Percentiles rank a stretch among this genome's conserved stretches.
These are phyloP conservation scores for Lumnitzera racemosa DNA, from an alignment of 345 rosid species.

Conservation along the genomic window DNA sequence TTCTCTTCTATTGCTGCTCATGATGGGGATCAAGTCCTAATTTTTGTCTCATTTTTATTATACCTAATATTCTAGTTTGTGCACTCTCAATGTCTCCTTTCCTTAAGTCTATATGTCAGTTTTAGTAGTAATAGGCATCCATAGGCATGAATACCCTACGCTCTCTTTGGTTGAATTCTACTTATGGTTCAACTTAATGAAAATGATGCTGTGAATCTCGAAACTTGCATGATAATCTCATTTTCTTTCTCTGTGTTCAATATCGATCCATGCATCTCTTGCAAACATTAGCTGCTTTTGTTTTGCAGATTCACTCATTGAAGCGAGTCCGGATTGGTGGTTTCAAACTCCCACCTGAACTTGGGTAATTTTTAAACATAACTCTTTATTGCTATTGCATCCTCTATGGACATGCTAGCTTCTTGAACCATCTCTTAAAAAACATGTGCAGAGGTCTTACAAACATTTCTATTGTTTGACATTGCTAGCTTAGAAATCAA, in stretches of 20 bases:
- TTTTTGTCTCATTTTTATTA: too few species aligned
- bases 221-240: background rate
- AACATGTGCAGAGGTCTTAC: background rate
- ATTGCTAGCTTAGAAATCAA: too few species aligned
- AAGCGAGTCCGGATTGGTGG: slow-evolving; percentile 87
- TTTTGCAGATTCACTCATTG: slow-evolving; percentile 61
- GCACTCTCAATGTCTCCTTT: too few species aligned
- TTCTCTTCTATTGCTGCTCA: too few species aligned
- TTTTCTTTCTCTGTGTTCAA: slow-evolving; percentile 3
- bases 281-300: slow-evolving; percentile 3
- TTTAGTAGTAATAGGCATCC: too few species aligned
- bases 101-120: too few species aligned
- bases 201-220: background rate
- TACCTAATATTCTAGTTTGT: too few species aligned
- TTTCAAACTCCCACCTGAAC: slow-evolving; percentile 84
- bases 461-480: too few species aligned
- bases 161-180: too few species aligned
- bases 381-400: background rate
- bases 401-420: background rate
- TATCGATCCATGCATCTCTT: background rate
- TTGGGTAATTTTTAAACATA: slow-evolving; percentile 46
- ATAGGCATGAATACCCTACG: too few species aligned
- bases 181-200: slow-evolving; percentile 4
- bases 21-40: too few species aligned
- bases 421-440: background rate